phyloP scores from a whole-genome alignment of 768 basidiomycete genomes.

The Lyophyllum shimeji region DNA sequence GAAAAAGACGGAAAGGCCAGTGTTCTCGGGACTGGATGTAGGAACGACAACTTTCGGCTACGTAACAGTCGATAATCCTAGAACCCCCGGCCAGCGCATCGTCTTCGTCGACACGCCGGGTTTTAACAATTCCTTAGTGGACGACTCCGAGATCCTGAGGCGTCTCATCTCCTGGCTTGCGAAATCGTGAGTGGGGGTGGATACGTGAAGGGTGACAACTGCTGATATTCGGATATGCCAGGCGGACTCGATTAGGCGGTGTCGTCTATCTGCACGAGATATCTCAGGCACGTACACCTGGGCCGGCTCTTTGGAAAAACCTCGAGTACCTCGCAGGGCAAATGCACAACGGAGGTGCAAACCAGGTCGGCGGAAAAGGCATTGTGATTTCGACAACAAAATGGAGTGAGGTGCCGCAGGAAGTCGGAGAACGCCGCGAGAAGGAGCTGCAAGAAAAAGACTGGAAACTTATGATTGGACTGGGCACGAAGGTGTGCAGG shows the following conservation, averaged over 20 bases:
- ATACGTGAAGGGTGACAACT: neutral
- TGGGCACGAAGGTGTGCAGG: neutral
- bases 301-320: constrained; percentile 35
- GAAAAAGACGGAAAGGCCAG: neutral
- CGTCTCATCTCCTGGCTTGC: constrained; percentile 4
- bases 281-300: constrained; percentile 33
- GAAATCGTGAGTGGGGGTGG: constrained; percentile 1
- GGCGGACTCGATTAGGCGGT: constrained; percentile 15
- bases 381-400: constrained; percentile 42
- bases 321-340: constrained; percentile 39
- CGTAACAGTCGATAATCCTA: constrained; percentile 1
- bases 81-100: neutral
- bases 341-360: constrained; percentile 41
- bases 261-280: constrained; percentile 21
- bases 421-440: constrained; percentile 7
- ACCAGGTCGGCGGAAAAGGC: constrained; percentile 32
- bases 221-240: neutral
- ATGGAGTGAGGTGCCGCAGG: constrained; percentile 33
- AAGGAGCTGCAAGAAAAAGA: constrained; percentile 1
- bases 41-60: neutral
- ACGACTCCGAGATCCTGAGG: constrained; percentile 6
- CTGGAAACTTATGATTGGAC: constrained; percentile 9
- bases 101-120: constrained; percentile 12
- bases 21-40: no score
- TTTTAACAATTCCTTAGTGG: constrained; percentile 6